Percentiles rank a stretch among this genome's conserved stretches.
phyloP scores from a whole-genome alignment of 2,329 filamentous ascomycete species.

The Hypoxylon sp. region DNA sequence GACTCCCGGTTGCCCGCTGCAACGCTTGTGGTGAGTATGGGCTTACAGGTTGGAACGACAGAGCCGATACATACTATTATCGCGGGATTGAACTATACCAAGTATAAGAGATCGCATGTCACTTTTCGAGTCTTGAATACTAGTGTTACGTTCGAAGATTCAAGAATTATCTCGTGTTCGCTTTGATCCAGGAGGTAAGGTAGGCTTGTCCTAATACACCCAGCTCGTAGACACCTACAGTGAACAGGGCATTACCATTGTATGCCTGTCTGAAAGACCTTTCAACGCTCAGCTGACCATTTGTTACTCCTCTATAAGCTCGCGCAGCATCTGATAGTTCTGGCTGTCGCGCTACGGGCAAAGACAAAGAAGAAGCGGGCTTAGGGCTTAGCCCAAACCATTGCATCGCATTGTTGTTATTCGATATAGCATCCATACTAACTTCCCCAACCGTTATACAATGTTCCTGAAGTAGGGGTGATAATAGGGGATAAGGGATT shows the following conservation, averaged over 20 bases:
- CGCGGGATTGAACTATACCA: conserved; percentile 55
- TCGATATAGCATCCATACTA: conserved; percentile 80
- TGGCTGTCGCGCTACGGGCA: conserved; percentile 74
- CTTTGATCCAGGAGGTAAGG: conserved; percentile 65
- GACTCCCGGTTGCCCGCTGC: conserved; percentile 50
- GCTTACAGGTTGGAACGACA: conserved; percentile 51
- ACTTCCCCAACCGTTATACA: conserved; percentile 58
- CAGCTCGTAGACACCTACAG: conserved; percentile 73
- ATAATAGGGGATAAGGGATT: neutral
- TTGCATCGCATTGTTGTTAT: conserved; percentile 79
- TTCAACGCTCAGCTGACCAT: conserved; percentile 75
- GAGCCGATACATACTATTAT: conserved; percentile 52
- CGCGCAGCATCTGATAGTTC: conserved; percentile 74
- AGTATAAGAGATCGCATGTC: conserved; percentile 52
- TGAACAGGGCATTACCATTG: conserved; percentile 71
- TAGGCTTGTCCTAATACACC: conserved; percentile 66
- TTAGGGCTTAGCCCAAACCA: conserved; percentile 65
- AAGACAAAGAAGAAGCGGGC: conserved; percentile 73
- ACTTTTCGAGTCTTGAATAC: conserved; percentile 57
- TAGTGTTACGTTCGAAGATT: conserved; percentile 70
- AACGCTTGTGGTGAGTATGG: conserved; percentile 48
- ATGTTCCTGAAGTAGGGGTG: neutral
- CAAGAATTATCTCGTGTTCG: conserved; percentile 56
- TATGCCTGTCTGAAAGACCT: conserved; percentile 69
- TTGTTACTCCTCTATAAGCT: conserved; percentile 81